phyloP scores from a whole-genome alignment of 2,329 filamentous ascomycete genomes.

The Zasmidium citrigriseum region DNA sequence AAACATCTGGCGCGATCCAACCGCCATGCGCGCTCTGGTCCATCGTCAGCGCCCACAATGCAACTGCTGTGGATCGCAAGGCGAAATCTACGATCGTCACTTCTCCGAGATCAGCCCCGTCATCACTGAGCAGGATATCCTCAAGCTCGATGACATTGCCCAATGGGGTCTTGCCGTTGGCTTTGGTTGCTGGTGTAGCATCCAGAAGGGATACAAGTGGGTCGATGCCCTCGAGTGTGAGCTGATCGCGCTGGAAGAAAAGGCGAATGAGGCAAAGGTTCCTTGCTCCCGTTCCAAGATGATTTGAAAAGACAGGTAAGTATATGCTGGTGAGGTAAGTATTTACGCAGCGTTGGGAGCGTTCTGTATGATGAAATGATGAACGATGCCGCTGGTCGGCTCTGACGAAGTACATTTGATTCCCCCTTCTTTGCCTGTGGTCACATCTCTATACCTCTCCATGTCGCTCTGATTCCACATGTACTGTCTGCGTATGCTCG shows the following conservation, averaged over 20 bases:
- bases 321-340: neutral
- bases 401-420: too few relatives aligned
- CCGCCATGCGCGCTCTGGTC: constrained; percentile 13
- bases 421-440: too few relatives aligned
- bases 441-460: too few relatives aligned
- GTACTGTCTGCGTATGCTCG: too few relatives aligned
- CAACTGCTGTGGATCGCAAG: constrained; percentile 2
- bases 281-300: neutral
- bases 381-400: neutral
- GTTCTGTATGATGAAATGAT: neutral
- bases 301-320: neutral
- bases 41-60: constrained; percentile 12
- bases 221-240: neutral
- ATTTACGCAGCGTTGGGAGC: neutral
- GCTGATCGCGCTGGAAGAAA: neutral
- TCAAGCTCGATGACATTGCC: constrained; percentile 4
- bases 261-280: neutral
- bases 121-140: constrained; percentile 3
- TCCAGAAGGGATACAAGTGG: neutral
- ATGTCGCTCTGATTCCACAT: too few relatives aligned
- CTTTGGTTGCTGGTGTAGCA: constrained; percentile 10
- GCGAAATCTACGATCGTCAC: constrained; percentile 9
- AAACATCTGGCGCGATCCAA: constrained; percentile 13
- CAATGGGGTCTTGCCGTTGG: constrained; percentile 17
- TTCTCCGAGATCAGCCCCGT: constrained; percentile 4